Base-by-base conservation (phyloP, 495 filamentous ascomycete species). In the Daldinia loculata region DNA sequence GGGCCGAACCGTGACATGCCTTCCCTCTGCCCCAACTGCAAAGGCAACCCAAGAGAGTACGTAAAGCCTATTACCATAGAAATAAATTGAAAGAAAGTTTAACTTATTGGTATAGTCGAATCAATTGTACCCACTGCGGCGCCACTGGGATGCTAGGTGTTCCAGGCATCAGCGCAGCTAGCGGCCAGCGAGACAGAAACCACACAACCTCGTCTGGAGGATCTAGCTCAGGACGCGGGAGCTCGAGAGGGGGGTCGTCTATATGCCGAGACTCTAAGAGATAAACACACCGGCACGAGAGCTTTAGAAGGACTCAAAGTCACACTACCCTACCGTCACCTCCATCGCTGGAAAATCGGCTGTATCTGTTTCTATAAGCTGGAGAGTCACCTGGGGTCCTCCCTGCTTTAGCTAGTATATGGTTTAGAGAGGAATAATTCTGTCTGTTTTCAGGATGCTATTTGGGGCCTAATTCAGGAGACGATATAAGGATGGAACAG, bases 41-140 rank as follows among this genome's bases (percentile, higher is more conserved):
- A 72, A 65, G 70, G 70, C 30, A 72, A 72, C 26, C 70, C 70
- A 22, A 65, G 70, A 72, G 70, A 72, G 70, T 72, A 71, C 3
- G 63, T 14, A 4, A 36, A 14, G 11, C 1, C 9, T 14, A 14
- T 5, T 36, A 1, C 12, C 0, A 36, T 34, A 14, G 5, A 14
- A 14, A 1, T 1, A 3, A 36, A 36, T 14, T 14, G 11, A 4
- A 36, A 36, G 11, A 36, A 4, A 3, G 34, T 14, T 36, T 65
- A 48, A 68, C 5, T 39, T 56, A 9, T 14, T 36, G 7, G 53
- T 14, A 51, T 60, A 72, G 70, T 39, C 70, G 70, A 41, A 55
- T 58, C 9, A 32, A 72, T 5, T 72, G 70, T 22, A 48, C 66
- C 11, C 50, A 58, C 1, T 72, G 70, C 24, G 70, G 70, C 30